These are phyloP conservation scores for Tieghemiomyces parasiticus DNA, from an alignment of 192 early-diverging fungal species.

Conservation along the genomic window DNA sequence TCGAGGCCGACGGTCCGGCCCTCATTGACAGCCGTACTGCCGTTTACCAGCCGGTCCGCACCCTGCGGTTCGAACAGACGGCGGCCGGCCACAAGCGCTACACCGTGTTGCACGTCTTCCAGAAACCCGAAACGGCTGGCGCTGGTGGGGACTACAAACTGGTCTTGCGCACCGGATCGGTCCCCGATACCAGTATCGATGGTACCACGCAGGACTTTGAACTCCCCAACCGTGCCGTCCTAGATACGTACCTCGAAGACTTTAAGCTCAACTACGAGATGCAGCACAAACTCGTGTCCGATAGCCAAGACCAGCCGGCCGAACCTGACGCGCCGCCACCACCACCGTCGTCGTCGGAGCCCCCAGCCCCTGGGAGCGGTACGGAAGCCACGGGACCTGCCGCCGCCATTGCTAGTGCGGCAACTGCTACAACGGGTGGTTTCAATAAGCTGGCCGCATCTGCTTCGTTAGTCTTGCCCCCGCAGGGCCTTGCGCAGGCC, in stretches of 20 bases:
- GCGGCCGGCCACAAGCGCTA: slow-evolving; percentile 32
- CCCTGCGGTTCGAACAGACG: slow-evolving; percentile 47
- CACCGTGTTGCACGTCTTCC: slow-evolving; percentile 44
- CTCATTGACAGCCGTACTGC: slow-evolving; percentile 30
- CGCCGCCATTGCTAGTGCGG: too few species aligned
- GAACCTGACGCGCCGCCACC: not conserved
- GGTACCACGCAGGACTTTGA: slow-evolving; percentile 45
- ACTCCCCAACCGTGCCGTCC: slow-evolving; percentile 23
- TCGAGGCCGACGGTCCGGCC: not conserved
- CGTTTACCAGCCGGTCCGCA: slow-evolving; percentile 47
- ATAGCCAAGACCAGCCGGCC: slow-evolving; percentile 19
- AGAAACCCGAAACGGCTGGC: slow-evolving; percentile 15
- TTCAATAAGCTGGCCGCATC: too few species aligned
- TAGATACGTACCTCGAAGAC: slow-evolving; percentile 32
- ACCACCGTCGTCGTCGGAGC: not conserved
- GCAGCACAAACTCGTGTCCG: slow-evolving; percentile 27
- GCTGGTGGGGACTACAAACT: slow-evolving; percentile 30
- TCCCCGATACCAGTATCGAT: slow-evolving; percentile 43
- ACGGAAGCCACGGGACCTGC: too few species aligned
- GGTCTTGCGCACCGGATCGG: slow-evolving; percentile 49
- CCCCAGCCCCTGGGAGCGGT: too few species aligned
- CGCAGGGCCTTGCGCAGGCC: too few species aligned
- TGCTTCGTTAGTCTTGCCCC: too few species aligned
- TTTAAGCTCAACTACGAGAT: slow-evolving; percentile 26
- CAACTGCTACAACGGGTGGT: too few species aligned